Evolutionary conservation across 2,329 filamentous ascomycete species (phyloP).

Genomic region (Neodidymelliopsis sp.): DNA sequence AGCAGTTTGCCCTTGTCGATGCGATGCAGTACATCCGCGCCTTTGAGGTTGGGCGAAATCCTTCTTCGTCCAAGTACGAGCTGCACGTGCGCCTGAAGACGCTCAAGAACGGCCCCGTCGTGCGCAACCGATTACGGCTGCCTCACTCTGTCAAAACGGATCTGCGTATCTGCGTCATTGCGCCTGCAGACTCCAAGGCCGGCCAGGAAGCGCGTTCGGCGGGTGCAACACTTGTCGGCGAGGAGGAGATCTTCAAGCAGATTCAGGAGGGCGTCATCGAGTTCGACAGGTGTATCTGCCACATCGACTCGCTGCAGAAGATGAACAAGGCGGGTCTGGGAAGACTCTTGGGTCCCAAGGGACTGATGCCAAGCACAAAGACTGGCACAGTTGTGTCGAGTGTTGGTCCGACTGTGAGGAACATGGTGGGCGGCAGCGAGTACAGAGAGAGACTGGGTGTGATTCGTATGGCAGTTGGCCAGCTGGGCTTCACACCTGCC

Average conservation of each 20-base stretch:
- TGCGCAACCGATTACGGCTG: slow-evolving; percentile 86
- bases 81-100: slow-evolving; percentile 83
- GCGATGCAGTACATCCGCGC: slow-evolving; percentile 96
- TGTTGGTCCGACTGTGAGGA: slow-evolving; percentile 75
- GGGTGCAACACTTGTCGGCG: slow-evolving; percentile 83
- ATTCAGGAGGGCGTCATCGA: slow-evolving; percentile 79
- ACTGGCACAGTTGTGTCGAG: slow-evolving; percentile 87
- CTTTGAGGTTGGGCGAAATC: slow-evolving; percentile 84
- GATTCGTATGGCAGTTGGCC: slow-evolving; percentile 87
- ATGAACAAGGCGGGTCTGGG: slow-evolving; percentile 83
- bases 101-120: slow-evolving; percentile 81
- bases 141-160: slow-evolving; percentile 91
- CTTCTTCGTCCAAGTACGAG: slow-evolving; percentile 83
- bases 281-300: slow-evolving; percentile 90
- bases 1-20: slow-evolving; percentile 85
- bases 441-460: slow-evolving; percentile 88
- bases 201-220: slow-evolving; percentile 77
- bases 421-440: slow-evolving; percentile 82
- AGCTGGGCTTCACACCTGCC: slow-evolving; percentile 86
- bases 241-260: slow-evolving; percentile 82
- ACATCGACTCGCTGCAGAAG: slow-evolving; percentile 76
- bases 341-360: slow-evolving; percentile 83
- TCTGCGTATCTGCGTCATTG: slow-evolving; percentile 88
- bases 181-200: slow-evolving; percentile 77
- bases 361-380: slow-evolving; percentile 91